A percentile compares a stretch with the other conserved stretches of the same genome.
Conservation (phyloP, 2,329 filamentous ascomycete genomes). For the Aspergillus neoniger region DNA sequence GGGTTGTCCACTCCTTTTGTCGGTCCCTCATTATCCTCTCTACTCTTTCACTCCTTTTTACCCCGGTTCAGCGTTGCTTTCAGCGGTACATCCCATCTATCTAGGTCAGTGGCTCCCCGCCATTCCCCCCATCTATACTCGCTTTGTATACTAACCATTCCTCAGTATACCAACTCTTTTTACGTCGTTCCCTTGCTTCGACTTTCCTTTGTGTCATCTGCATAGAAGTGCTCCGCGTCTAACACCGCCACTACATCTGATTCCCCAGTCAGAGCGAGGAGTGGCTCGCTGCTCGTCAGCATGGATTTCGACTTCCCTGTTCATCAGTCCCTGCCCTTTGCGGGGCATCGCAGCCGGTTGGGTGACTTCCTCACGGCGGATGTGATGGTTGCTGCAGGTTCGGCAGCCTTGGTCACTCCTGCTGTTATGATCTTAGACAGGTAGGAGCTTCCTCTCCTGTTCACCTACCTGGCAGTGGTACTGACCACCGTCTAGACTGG, state of each 20-base stretch:
- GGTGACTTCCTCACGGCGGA: conserved; percentile 61
- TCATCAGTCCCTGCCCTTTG: conserved; percentile 26
- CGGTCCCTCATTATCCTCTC: background rate
- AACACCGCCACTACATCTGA: background rate
- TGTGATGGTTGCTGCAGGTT: conserved; percentile 50
- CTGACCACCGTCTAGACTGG: conserved; percentile 17
- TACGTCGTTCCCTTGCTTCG: conserved; percentile 6
- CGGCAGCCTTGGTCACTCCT: conserved; percentile 29
- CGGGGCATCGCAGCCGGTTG: conserved; percentile 37
- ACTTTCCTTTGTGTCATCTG: conserved; percentile 10
- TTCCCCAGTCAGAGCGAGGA: background rate
- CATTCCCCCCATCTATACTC: background rate
- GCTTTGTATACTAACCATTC: background rate
- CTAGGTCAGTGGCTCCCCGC: background rate
- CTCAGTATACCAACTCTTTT: background rate
- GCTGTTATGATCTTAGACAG: conserved; percentile 33
- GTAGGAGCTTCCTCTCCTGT: conserved; percentile 36
- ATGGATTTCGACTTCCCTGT: conserved; percentile 32
- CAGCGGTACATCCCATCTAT: background rate
- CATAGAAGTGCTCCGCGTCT: background rate
- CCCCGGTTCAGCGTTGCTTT: conserved; percentile 9
- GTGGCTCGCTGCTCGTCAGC: conserved; percentile 1
- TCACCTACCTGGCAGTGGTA: conserved; percentile 31
- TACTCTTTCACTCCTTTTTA: conserved; percentile 11
- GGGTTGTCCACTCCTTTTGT: background rate